These are phyloP conservation scores for Licmophora abbreviata DNA, from an alignment of 108 stramenopile species.

Conservation along the genomic window DNA sequence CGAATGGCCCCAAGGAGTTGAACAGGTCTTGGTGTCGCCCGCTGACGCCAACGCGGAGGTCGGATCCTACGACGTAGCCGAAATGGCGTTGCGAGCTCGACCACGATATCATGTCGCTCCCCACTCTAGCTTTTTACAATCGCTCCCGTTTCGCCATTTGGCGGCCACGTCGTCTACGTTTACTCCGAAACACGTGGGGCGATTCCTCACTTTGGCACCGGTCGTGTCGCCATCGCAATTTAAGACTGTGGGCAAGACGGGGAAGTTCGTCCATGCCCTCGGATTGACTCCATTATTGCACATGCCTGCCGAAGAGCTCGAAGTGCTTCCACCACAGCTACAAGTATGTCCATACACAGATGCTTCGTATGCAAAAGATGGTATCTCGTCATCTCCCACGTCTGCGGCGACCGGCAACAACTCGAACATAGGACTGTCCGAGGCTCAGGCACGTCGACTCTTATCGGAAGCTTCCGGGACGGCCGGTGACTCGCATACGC, in stretches of 20 bases:
- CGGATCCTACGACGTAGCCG: constrained; percentile 59
- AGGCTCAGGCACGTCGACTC: constrained; percentile 49
- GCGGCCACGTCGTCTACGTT: constrained; percentile 17
- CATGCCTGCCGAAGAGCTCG: constrained; percentile 25
- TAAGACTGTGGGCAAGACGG: constrained; percentile 36
- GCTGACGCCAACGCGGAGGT: constrained; percentile 17
- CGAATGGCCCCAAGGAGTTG: constrained; percentile 84
- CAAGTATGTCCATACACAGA: constrained; percentile 61
- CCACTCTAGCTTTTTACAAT: constrained; percentile 8
- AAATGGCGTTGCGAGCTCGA: constrained; percentile 50
- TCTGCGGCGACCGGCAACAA: not conserved
- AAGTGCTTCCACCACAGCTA: constrained; percentile 18
- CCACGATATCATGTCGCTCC: constrained; percentile 72
- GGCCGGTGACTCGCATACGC: constrained; percentile 11
- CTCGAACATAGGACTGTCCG: constrained; percentile 28
- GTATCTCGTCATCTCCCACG: not conserved
- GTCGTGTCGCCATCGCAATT: constrained; percentile 27
- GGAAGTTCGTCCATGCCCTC: constrained; percentile 82
- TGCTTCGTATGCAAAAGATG: constrained; percentile 24
- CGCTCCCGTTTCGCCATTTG: constrained; percentile 20
- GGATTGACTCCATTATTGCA: constrained; percentile 58
- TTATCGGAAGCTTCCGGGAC: constrained; percentile 24
- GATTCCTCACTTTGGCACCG: constrained; percentile 61
- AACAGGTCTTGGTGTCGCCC: constrained; percentile 24
- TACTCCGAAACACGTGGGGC: constrained; percentile 44